Evolutionary conservation across 371 early-diverging fungal species (phyloP), one percentile per base, ranked within the genome.

Genomic region (Mucor lusitanicus): DNA sequence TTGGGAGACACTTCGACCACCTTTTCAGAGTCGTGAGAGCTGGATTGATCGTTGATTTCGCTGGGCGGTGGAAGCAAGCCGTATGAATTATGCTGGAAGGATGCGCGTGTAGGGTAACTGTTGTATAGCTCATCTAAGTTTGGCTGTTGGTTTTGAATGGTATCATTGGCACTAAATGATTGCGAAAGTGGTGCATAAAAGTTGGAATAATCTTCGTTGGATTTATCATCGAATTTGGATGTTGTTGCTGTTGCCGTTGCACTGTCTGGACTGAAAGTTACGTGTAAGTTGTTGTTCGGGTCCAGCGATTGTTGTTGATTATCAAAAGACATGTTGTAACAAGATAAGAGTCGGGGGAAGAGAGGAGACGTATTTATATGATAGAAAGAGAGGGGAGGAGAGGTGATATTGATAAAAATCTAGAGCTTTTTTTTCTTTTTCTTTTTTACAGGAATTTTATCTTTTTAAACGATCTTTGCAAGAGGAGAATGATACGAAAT

Each of bases 1-100:
- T 77, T 77, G 4, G 83, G 81, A 12, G 81, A 81, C 1, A 72
- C 71, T 61, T 83, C 83, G 11, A 78, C 75, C 6, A 83, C 81
- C 32, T 78, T 79, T 67, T 83, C 83, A 8, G 71, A 50, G 33
- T 80, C 76, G 60, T 75, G 83, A 19, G 76, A 74, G 19, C 50
- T 30, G 2, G 83, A 83, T 23, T 80, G 81, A 63, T 83, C 83
- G 56, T 74, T 83, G 30, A 83, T 75, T 28, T 83, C 83, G 15
- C 54, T 35, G 17, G 61, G 39, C 33, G 58, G 42, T 3, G 59
- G 65, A 37, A 37, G 37, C 21, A 64, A 37, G 8, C 46, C 35
- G 13, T 54, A 59, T 35, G 61, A 8, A 7, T 57, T 61, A 39
- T 53, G 63, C 35, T 62, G 58, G 59, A 69, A 69, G 12, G 69